Evolutionary conservation across 23 red algal genomes (phyloP), one percentile per base, ranked within the genome.

Genomic region (Gracilaria vermiculophylla): DNA sequence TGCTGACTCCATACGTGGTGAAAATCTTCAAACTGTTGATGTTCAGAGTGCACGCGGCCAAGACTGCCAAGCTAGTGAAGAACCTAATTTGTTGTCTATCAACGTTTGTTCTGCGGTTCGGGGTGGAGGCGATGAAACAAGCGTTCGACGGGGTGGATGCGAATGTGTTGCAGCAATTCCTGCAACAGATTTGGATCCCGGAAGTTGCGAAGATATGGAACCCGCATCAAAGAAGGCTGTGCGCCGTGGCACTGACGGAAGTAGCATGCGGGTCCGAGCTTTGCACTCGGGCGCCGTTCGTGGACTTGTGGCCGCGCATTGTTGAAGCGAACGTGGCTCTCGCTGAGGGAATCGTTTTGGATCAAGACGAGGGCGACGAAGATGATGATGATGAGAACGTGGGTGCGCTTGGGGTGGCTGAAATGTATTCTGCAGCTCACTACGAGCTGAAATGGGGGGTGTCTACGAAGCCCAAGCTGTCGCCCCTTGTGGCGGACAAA

Each of bases 111-210:
- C 66, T 96, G 12, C 90, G 91, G 37, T 87, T 76, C 54, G 89
- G 97, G 17, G 82, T 78, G 21, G 72, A 78, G 19, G 45, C 77
- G 11, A 55, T 94, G 72, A 73, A 67, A n/a, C 69, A 41, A 17
- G 74, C 83, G 25, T 61, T 94, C 40, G 87, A 95, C 20, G 60
- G 56, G 13, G 76, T 99, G 34, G 89, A 99, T 79, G 21, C 49
- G 48, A 83, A 85, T 65, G 78, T 99, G 40, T 75, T 99, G 51
- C 62, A 62, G 28, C 64, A 72, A 49, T 49, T 99, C 21, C 62
- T 99, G 17, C 80, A 77, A 31, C 81, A 95, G 49, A 93, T 99
- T 40, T 97, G 95, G 95, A 48, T 94, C 17, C 53, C 73, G 11
- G 95, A 91, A 43, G 72, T 94, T 29, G n/a, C 78, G 21, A 44